A percentile compares a stretch with the other conserved stretches of the same genome.
Conservation (phyloP, 1,139 yeast species). For the Yamadazyma dushanensis region DNA sequence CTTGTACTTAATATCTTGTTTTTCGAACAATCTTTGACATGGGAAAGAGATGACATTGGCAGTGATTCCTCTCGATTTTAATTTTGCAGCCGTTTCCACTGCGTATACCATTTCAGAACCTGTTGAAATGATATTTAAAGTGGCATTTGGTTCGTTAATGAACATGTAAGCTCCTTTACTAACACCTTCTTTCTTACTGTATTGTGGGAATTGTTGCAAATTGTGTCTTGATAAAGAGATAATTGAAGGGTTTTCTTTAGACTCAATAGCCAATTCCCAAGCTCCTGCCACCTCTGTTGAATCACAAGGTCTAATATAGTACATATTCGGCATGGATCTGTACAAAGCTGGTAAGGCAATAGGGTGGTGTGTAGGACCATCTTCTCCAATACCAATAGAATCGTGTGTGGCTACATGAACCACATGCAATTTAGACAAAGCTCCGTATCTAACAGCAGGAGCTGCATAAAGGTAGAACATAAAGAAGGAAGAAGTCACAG, state of each 20-base stretch:
- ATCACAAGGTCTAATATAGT: slow-evolving; percentile 30
- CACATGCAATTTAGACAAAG: slow-evolving; percentile 28
- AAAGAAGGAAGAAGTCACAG: slow-evolving; percentile 34
- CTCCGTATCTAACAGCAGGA: slow-evolving; percentile 36
- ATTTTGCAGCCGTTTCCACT: slow-evolving; percentile 25
- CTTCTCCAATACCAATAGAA: slow-evolving; percentile 39
- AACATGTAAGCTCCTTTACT: slow-evolving; percentile 28
- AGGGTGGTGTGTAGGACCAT: slow-evolving; percentile 43
- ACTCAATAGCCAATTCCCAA: slow-evolving; percentile 25
- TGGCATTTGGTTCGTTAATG: slow-evolving; percentile 18
- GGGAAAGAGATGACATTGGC: slow-evolving; percentile 31
- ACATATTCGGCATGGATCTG: slow-evolving; percentile 33
- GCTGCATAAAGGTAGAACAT: slow-evolving; percentile 39
- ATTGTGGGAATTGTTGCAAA: slow-evolving; percentile 21
- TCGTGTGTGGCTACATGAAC: slow-evolving; percentile 41
- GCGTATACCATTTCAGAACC: slow-evolving; percentile 32
- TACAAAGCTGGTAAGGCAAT: slow-evolving; percentile 30
- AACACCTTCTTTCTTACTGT: slow-evolving; percentile 21
- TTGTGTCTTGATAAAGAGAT: slow-evolving; percentile 23
- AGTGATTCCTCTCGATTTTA: slow-evolving; percentile 21
- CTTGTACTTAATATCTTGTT: slow-evolving; percentile 24
- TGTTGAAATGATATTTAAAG: slow-evolving; percentile 24
- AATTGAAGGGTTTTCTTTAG: slow-evolving; percentile 19
- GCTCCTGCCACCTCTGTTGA: slow-evolving; percentile 29
- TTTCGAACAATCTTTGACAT: slow-evolving; percentile 22